These are phyloP conservation scores for Saccharomyces uvarum DNA, from an alignment of 1,139 yeast species.

Conservation along the genomic window DNA sequence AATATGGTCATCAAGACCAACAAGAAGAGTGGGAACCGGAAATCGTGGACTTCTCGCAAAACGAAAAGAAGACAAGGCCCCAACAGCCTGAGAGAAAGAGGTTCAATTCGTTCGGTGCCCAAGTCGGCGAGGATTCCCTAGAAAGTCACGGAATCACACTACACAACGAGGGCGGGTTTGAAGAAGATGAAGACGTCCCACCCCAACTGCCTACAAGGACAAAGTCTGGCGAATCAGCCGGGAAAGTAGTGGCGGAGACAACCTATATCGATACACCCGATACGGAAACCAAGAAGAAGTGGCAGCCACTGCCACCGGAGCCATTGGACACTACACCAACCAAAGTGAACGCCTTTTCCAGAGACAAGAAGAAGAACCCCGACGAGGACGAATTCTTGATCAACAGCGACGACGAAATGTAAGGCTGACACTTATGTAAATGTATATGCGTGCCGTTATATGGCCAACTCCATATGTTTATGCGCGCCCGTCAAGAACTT, in stretches of 20 bases:
- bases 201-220: conserved; percentile 37
- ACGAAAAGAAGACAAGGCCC: conserved; percentile 1
- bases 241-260: conserved; percentile 25
- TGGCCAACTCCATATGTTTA: background rate
- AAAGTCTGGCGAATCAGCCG: conserved; percentile 19
- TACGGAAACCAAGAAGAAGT: conserved; percentile 18
- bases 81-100: conserved; percentile 28
- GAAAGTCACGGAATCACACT: conserved; percentile 53
- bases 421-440: background rate
- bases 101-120: conserved; percentile 31
- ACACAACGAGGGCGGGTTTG: conserved; percentile 39
- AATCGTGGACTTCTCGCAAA: background rate
- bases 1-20: conserved; percentile 13
- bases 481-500: background rate
- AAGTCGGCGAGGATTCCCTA: conserved; percentile 43
- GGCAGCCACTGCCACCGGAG: conserved; percentile 26
- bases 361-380: conserved; percentile 10
- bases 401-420: conserved; percentile 28
- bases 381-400: conserved; percentile 28
- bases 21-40: conserved; percentile 7
- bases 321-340: conserved; percentile 24
- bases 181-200: conserved; percentile 35
- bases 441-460: background rate
- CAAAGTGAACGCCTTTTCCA: conserved; percentile 15
- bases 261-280: conserved; percentile 31